Evolutionary conservation across 2,329 filamentous ascomycete genomes (phyloP), one percentile per base, ranked within the genome.

Genomic region (Esteya vermicola): DNA sequence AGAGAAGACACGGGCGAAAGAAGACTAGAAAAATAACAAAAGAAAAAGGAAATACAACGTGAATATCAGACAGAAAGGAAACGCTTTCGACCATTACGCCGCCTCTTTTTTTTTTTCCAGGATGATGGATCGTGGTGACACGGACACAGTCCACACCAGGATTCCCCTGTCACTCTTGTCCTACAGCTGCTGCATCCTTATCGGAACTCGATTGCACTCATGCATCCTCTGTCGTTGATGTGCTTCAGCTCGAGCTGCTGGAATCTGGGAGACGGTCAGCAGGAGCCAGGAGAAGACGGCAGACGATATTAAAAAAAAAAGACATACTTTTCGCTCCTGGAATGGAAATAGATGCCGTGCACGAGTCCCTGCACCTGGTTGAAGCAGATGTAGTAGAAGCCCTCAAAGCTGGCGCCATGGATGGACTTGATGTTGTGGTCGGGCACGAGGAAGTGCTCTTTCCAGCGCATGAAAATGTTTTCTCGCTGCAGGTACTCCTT

Each of bases 361-460:
- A 98, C 82, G 47, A 73, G 79, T 8, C 89, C 91, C 47, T 79
- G 74, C 36, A 85, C 65, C 60, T 96, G 89, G 58, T 96, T 94
- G 65, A 96, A 96, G 63, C 88, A 95, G 49, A 98, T 96, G 55
- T 98, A 98, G 58, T 96, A 98, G 57, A 98, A 98, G 0, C 91
- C 91, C 55, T 98, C 91, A 45, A 96, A 98, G 54, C 89, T 96
- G 8, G 91, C 91, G 16, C 91, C 91, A 26, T 78, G 83, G 45
- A 98, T 94, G 10, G 84, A 93, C 45, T 81, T 75, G 18, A 96
- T 86, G 14, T 84, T 75, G 57, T 98, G 91, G 53, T 98, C 88
- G 2, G 91, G 91, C 1, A 98, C 91, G 1, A 98, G 67, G 53
- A 98, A 98, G 52, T 93, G 86, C 55, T 98, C 91, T 60, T 98